These are phyloP conservation scores for Thraustotheca clavata DNA, from an alignment of 352 stramenopile genomes.

Conservation along the genomic window DNA sequence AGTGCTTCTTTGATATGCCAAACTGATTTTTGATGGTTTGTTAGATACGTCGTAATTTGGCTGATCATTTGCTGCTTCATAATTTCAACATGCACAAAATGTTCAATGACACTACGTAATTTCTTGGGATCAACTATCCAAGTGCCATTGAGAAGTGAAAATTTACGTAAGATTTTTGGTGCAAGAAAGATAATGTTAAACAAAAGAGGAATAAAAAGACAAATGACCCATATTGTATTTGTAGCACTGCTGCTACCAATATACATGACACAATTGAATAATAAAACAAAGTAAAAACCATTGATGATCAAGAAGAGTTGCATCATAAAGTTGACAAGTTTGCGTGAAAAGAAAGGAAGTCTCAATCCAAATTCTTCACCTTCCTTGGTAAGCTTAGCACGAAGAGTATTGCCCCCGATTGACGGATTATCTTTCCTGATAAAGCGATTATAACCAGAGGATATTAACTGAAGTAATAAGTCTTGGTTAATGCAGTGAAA, in stretches of 20 bases:
- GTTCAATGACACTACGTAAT: constrained; percentile 42
- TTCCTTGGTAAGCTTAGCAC: background rate
- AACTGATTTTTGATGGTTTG: background rate
- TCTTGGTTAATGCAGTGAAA: background rate
- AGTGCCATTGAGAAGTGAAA: constrained; percentile 47
- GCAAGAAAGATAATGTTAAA: constrained; percentile 59
- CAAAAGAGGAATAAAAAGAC: constrained; percentile 33
- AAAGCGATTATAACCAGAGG: background rate
- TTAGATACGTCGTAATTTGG: background rate
- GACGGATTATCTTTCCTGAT: background rate
- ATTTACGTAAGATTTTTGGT: constrained; percentile 49
- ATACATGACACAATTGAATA: constrained; percentile 58
- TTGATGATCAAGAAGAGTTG: constrained; percentile 65
- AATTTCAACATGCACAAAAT: constrained; percentile 43
- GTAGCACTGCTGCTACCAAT: constrained; percentile 22
- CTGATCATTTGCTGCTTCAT: constrained; percentile 8
- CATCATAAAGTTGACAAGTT: constrained; percentile 54
- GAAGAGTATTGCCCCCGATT: background rate
- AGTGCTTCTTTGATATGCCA: background rate
- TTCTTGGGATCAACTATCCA: constrained; percentile 43
- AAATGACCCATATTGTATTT: constrained; percentile 22
- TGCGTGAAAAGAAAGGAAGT: constrained; percentile 46
- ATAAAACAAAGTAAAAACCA: constrained; percentile 47
- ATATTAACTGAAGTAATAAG: background rate
- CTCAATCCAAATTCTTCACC: constrained; percentile 10